These are phyloP conservation scores for Delitschia confertaspora DNA, from an alignment of 495 filamentous ascomycete species.

Conservation along the genomic window DNA sequence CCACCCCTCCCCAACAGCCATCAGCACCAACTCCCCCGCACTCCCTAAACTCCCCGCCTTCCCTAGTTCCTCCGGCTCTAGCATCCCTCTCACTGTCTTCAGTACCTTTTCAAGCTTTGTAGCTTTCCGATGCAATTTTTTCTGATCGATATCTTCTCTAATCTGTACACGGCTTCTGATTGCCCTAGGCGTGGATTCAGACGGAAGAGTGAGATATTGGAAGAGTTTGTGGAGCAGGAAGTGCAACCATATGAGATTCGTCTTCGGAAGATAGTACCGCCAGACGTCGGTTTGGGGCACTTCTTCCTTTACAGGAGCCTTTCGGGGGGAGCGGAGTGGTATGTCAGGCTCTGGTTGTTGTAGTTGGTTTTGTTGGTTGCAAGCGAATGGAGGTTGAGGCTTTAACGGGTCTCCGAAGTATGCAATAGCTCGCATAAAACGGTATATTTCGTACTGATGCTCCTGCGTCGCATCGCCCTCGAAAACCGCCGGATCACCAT, in stretches of 20 bases:
- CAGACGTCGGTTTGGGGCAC: constrained; percentile 20
- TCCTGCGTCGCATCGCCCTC: constrained; percentile 33
- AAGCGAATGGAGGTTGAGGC: background rate
- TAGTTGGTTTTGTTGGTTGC: background rate
- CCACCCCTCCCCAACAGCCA: constrained; percentile 32
- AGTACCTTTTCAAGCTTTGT: constrained; percentile 25
- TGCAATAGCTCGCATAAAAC: constrained; percentile 31
- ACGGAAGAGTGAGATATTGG: constrained; percentile 23
- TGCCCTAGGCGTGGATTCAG: no score
- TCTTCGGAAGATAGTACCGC: constrained; percentile 31
- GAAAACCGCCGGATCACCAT: constrained; percentile 31
- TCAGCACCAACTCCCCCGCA: constrained; percentile 29
- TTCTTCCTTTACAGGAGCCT: background rate
- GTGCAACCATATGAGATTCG: constrained; percentile 38
- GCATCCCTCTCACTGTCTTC: constrained; percentile 15
- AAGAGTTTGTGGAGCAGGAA: constrained; percentile 32
- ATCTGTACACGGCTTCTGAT: constrained; percentile 2
- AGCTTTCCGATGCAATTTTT: constrained; percentile 26
- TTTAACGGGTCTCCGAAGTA: constrained; percentile 22
- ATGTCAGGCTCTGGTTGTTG: background rate
- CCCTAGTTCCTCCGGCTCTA: constrained; percentile 26
- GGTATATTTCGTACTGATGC: constrained; percentile 40
- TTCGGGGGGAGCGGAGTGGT: constrained; percentile 8
- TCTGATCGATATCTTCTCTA: background rate
- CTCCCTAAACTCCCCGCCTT: constrained; percentile 14